Evolutionary conservation across 2,329 filamentous ascomycete genomes (phyloP).

Genomic region (Aspergillus sp.): DNA sequence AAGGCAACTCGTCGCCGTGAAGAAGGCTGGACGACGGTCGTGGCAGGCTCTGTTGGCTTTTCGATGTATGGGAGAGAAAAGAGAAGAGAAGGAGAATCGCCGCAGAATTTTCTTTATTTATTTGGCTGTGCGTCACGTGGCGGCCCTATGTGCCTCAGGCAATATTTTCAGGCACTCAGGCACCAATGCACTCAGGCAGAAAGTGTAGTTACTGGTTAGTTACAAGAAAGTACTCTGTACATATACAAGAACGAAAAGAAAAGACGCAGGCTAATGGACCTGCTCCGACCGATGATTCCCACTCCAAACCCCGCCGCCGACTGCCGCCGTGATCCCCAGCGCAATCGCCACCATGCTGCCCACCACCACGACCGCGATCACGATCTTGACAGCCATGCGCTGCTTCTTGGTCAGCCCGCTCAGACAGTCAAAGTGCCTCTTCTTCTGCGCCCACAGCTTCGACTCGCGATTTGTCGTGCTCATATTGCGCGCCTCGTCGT

Average conservation of each 20-base stretch:
- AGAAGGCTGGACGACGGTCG: slow-evolving; percentile 61
- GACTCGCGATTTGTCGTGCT: slow-evolving; percentile 19
- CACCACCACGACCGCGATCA: slow-evolving; percentile 43
- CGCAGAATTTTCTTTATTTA: slow-evolving; percentile 21
- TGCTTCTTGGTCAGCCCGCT: slow-evolving; percentile 35
- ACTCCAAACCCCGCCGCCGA: slow-evolving; percentile 47
- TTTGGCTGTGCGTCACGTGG: slow-evolving; percentile 33
- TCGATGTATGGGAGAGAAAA: slow-evolving; percentile 49
- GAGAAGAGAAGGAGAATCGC: slow-evolving; percentile 30
- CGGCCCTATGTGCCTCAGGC: not conserved
- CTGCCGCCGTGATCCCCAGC: slow-evolving; percentile 45
- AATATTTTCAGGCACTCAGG: no score
- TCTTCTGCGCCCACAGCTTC: slow-evolving; percentile 36
- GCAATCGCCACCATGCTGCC: slow-evolving; percentile 47
- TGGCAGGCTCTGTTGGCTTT: slow-evolving; percentile 65
- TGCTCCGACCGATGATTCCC: slow-evolving; percentile 30
- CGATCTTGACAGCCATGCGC: slow-evolving; percentile 38
- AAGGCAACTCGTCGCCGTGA: slow-evolving; percentile 70
- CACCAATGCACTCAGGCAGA: no score
- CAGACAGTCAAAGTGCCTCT: slow-evolving; percentile 36
- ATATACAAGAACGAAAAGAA: not conserved
- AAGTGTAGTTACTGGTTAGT: no score
- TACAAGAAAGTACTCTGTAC: not conserved
- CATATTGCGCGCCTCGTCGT: slow-evolving; percentile 5
- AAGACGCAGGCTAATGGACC: slow-evolving; percentile 16